Conservation (phyloP, 2,329 filamentous ascomycete species). For the Waltergamsia citrina region DNA sequence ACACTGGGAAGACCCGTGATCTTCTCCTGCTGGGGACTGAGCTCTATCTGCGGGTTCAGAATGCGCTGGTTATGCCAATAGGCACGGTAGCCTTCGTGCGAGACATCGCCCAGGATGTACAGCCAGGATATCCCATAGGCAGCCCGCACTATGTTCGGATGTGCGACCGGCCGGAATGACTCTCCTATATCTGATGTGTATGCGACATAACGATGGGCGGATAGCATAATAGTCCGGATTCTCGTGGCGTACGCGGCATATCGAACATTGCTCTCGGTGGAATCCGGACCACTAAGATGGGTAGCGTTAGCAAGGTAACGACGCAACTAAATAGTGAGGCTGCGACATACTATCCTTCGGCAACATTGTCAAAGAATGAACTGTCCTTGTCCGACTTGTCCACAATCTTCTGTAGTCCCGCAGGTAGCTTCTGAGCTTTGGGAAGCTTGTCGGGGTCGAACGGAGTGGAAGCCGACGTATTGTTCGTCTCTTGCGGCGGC, state of each 20-base stretch:
- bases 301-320: neutral
- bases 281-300: constrained; percentile 43
- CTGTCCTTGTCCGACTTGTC: constrained; percentile 55
- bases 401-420: constrained; percentile 45
- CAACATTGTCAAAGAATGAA: constrained; percentile 66
- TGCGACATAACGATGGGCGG: constrained; percentile 90
- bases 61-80: constrained; percentile 78
- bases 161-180: constrained; percentile 86
- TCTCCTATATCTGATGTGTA: constrained; percentile 97
- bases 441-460: constrained; percentile 39
- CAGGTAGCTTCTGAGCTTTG: constrained; percentile 39
- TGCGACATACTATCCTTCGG: constrained; percentile 64
- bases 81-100: constrained; percentile 89
- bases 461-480: constrained; percentile 13
- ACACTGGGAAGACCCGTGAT: constrained; percentile 29
- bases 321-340: neutral
- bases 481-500: constrained; percentile 12
- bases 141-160: constrained; percentile 68
- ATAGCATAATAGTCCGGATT: constrained; percentile 76
- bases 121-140: constrained; percentile 91
- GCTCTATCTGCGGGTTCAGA: constrained; percentile 56
- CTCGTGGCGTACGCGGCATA: constrained; percentile 90
- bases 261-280: constrained; percentile 75
- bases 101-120: constrained; percentile 84
- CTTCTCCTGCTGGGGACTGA: constrained; percentile 39